A percentile compares a stretch with the other conserved stretches of the same genome.
Evolutionary conservation across 495 filamentous ascomycete genomes (phyloP).

Genomic region (Eremomyces bilateralis): DNA sequence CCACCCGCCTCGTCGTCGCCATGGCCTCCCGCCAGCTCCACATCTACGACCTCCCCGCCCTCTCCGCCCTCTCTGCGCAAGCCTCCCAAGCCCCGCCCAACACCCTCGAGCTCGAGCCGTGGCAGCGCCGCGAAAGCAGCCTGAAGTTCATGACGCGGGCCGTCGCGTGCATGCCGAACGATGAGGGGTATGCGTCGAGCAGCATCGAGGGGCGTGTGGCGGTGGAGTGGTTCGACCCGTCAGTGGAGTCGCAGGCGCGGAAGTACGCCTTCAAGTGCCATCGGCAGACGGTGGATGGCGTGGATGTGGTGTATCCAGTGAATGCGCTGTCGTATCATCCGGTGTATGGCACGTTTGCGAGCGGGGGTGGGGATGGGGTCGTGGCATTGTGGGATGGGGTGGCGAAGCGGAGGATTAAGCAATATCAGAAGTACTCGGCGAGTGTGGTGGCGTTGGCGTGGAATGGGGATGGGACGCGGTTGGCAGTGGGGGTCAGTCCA

Average conservation of each 20-base stretch:
- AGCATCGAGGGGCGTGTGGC: constrained; percentile 86
- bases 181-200: constrained; percentile 70
- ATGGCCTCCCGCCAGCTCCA: constrained; percentile 82
- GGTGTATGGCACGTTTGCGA: constrained; percentile 73
- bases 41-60: constrained; percentile 71
- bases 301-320: constrained; percentile 85
- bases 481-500: constrained; percentile 69
- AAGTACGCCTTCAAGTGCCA: constrained; percentile 99
- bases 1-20: constrained; percentile 74
- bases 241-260: constrained; percentile 56
- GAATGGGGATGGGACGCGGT: constrained; percentile 53
- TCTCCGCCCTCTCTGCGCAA: constrained; percentile 32
- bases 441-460: constrained; percentile 63
- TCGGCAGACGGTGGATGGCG: constrained; percentile 41
- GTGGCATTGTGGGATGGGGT: constrained; percentile 93
- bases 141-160: constrained; percentile 90
- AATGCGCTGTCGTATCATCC: constrained; percentile 90
- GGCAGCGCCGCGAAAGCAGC: constrained; percentile 75
- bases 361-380: constrained; percentile 79
- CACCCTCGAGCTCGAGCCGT: constrained; percentile 43
- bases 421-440: constrained; percentile 64
- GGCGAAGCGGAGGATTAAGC: constrained; percentile 70
- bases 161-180: constrained; percentile 91
- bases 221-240: constrained; percentile 93
- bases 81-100: constrained; percentile 18